Evolutionary conservation across 1,284 basidiomycete species (phyloP), one percentile per base, ranked within the genome.

Genomic region (Sparassis latifolia): DNA sequence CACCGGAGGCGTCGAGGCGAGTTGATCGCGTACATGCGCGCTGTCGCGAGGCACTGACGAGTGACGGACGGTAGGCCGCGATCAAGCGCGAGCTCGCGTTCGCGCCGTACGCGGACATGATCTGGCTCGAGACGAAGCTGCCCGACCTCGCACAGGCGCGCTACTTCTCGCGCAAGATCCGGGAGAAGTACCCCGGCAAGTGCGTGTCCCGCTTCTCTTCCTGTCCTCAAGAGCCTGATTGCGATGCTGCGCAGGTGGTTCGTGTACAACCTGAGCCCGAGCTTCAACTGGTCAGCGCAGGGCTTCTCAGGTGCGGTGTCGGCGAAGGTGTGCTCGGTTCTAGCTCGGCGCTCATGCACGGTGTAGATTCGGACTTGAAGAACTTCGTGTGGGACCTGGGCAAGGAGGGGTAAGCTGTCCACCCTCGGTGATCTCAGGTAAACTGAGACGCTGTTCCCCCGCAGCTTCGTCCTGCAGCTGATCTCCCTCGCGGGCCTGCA

Each of bases 251-350:
- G 10, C 45, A 84, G 80, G 58, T 84, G 84, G 86, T 82, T 97
- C 59, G 92, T 95, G n/a, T 97, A 96, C 66, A 97, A 96, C 67
- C 72, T 96, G 54, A 92, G 89, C 62, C 93, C 92, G 3, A 92
- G 89, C 62, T 97, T 97, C 76, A 95, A 96, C 69, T 97, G 93
- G 93, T 75, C 80, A 31, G 80, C 77, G 9, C 86, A 89, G 62
- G 92, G 92, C 12, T 94, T 89, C 69, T 79, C 77, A 44, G 84
- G 86, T 81, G 55, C 50, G 68, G 42, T n/a, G 10, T 33, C 38
- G 20, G 20, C 20, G 20, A 20, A 20, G 20, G 20, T 20, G 20
- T 20, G 20, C 20, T 20, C 20, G 20, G 20, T 20, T 20, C 20
- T 20, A 20, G 20, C 20, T 44, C 42, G 47, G 40, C 40, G 42